These are phyloP conservation scores for Anthracocystis walkeri DNA, from an alignment of 1,284 basidiomycete species.

Conservation along the genomic window DNA sequence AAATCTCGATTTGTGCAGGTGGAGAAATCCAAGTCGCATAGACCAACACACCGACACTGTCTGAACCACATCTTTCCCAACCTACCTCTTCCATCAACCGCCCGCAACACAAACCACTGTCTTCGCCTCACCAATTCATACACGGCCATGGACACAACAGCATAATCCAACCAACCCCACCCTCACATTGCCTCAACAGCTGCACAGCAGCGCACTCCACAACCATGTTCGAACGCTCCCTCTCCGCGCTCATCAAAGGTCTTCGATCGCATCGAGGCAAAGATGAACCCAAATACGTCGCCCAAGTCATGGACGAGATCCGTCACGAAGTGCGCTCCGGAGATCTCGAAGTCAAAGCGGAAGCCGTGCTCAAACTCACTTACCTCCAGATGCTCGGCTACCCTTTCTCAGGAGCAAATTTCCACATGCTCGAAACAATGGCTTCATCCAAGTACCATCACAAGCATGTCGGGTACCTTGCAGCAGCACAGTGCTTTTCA, in stretches of 20 bases:
- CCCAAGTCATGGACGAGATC: conserved; percentile 77
- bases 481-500: conserved; percentile 89
- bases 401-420: conserved; percentile 71
- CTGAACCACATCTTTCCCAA: background rate
- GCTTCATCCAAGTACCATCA: conserved; percentile 89
- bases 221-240: conserved; percentile 67
- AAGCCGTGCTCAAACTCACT: conserved; percentile 92
- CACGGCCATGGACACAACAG: background rate
- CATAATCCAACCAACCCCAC: background rate
- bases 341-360: conserved; percentile 97
- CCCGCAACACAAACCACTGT: too few relatives aligned
- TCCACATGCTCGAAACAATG: conserved; percentile 96
- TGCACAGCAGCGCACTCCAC: background rate
- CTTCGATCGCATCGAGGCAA: conserved; percentile 69
- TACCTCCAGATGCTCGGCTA: conserved; percentile 93
- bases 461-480: conserved; percentile 95
- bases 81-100: too few relatives aligned
- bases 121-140: too few relatives aligned
- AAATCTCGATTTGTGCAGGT: conserved; percentile 19
- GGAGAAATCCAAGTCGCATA: conserved; percentile 15
- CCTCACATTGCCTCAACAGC: background rate
- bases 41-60: conserved; percentile 12
- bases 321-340: conserved; percentile 88
- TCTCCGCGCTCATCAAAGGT: conserved; percentile 67
- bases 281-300: conserved; percentile 71